Conservation (phyloP, 768 basidiomycete species). For the Xerocomus potaroensis region DNA sequence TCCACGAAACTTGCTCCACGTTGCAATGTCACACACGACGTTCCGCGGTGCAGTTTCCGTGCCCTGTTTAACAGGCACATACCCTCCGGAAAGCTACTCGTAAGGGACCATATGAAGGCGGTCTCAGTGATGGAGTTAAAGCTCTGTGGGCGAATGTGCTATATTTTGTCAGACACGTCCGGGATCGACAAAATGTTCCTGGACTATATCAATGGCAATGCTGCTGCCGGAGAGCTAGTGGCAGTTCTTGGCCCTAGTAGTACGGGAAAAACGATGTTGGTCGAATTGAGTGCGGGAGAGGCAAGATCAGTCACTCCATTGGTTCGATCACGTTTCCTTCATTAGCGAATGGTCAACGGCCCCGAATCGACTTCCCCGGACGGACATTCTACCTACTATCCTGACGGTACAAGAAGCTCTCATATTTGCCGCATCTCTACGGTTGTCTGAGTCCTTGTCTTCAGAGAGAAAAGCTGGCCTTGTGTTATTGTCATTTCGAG, state of each 20-base stretch:
- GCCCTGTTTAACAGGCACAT: constrained; percentile 51
- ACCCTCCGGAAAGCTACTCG: constrained; percentile 60
- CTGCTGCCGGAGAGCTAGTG: constrained; percentile 82
- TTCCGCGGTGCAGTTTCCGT: constrained; percentile 64
- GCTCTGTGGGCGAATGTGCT: constrained; percentile 67
- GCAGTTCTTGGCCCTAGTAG: constrained; percentile 92
- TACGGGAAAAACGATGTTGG: constrained; percentile 88
- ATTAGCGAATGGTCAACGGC: constrained; percentile 30
- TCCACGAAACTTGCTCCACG: constrained; percentile 57
- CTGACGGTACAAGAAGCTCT: constrained; percentile 79
- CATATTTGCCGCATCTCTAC: constrained; percentile 79
- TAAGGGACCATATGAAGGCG: constrained; percentile 35
- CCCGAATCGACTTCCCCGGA: constrained; percentile 82
- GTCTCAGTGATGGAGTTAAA: constrained; percentile 48
- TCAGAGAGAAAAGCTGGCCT: constrained; percentile 58
- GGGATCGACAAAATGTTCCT: constrained; percentile 55
- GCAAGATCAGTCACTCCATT: constrained; percentile 65
- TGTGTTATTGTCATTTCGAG: constrained; percentile 71
- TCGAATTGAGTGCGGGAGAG: constrained; percentile 87
- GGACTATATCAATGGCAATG: constrained; percentile 61
- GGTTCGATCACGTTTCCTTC: constrained; percentile 61
- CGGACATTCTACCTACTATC: constrained; percentile 75
- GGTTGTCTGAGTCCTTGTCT: constrained; percentile 70
- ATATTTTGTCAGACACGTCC: constrained; percentile 51
- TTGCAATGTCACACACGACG: constrained; percentile 66